Evolutionary conservation across 2,329 filamentous ascomycete genomes (phyloP).

Genomic region (Colletotrichum sojae): DNA sequence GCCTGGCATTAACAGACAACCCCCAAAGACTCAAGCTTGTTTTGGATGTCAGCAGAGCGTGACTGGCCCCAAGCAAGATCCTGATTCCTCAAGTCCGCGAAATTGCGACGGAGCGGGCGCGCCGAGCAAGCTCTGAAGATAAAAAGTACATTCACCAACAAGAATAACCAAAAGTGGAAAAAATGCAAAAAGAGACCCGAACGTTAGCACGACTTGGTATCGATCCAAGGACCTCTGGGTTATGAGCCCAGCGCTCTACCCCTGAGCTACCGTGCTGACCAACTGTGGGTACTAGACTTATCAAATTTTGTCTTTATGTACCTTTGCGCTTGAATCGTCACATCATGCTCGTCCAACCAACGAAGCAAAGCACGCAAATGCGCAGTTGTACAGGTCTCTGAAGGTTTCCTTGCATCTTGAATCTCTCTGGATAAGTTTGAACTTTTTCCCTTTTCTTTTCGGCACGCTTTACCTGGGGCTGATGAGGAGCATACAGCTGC

Average conservation of each 20-base stretch:
- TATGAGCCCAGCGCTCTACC: conserved; percentile 29
- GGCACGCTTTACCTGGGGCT: no score
- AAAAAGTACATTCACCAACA: neutral
- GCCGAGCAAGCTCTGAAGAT: neutral
- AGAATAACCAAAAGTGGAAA: neutral
- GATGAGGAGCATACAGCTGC: no score
- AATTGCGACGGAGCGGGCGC: no score
- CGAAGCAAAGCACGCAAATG: neutral
- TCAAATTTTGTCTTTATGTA: neutral
- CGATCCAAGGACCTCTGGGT: conserved; percentile 27
- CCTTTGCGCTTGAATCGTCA: neutral
- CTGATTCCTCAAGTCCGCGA: no score
- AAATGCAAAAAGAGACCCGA: neutral
- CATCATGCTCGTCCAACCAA: neutral
- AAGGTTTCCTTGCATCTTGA: no score
- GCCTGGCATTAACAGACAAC: neutral
- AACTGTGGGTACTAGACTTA: neutral
- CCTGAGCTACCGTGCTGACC: conserved; percentile 8
- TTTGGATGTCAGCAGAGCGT: neutral
- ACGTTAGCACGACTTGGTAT: conserved; percentile 11
- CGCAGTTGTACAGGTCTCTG: no score
- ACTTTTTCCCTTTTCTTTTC: no score
- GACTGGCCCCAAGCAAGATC: no score
- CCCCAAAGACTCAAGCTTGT: no score
- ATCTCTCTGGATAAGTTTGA: no score